Evolutionary conservation across 495 filamentous ascomycete species (phyloP).

Genomic region (Lophiostoma macrostomum): DNA sequence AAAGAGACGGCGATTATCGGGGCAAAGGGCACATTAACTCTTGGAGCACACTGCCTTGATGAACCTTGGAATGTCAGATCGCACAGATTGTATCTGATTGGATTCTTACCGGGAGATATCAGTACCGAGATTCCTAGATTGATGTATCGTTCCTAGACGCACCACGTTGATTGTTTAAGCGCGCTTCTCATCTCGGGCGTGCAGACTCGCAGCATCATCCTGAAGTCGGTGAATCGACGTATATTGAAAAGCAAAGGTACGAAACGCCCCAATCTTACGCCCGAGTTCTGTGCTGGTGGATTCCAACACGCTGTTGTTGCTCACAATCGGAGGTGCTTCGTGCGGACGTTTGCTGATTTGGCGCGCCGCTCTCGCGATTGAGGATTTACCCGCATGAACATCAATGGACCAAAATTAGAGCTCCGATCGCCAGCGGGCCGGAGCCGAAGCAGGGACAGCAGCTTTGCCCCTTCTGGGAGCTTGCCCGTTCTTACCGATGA

Average conservation of each 20-base stretch:
- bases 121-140: constrained; percentile 11
- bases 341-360: background rate
- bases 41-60: background rate
- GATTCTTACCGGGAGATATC: constrained; percentile 21
- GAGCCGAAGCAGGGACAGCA: background rate
- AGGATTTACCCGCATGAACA: constrained; percentile 10
- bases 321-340: background rate
- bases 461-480: background rate
- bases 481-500: background rate
- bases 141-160: background rate
- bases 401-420: background rate
- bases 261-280: background rate
- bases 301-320: background rate
- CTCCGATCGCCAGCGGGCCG: background rate
- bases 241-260: background rate
- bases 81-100: constrained; percentile 18
- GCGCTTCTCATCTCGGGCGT: no score
- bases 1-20: background rate
- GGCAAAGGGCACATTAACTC: background rate
- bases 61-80: constrained; percentile 15
- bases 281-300: background rate
- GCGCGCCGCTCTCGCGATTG: background rate
- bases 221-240: no score
- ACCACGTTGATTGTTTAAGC: background rate
- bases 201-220: no score